Conservation (phyloP, 495 filamentous ascomycete species). For the Tuber brumale region DNA sequence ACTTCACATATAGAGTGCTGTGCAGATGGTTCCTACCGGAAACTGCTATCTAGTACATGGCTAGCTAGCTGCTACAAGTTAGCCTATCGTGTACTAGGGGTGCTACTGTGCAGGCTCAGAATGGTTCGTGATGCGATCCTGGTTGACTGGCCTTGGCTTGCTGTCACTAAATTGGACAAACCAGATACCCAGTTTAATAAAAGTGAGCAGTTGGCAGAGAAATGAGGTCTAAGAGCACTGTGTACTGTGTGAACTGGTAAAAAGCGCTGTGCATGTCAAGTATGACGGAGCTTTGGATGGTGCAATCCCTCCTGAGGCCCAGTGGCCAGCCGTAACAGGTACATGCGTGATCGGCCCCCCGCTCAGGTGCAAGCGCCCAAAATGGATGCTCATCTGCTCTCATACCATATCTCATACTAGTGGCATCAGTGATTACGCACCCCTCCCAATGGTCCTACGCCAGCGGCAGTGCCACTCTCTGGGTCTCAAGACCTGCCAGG, state of each 20-base stretch:
- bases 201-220: background rate
- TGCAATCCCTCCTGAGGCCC: background rate
- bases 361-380: background rate
- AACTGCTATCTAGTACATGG: background rate
- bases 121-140: background rate
- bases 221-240: background rate
- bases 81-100: background rate
- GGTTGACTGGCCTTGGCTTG: background rate
- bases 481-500: background rate
- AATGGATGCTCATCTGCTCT: background rate
- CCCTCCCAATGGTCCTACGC: background rate
- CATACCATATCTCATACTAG: background rate
- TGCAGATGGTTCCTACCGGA: background rate
- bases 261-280: background rate
- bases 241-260: background rate
- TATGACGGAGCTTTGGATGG: background rate
- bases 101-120: background rate
- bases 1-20: background rate
- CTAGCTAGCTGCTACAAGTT: background rate
- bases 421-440: background rate
- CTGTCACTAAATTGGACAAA: background rate
- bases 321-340: background rate
- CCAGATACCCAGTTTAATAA: background rate
- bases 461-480: background rate
- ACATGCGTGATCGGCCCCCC: background rate